Evolutionary conservation across 352 stramenopile species (phyloP), one percentile per base, ranked within the genome.

Genomic region (Globisporangium lucens): DNA sequence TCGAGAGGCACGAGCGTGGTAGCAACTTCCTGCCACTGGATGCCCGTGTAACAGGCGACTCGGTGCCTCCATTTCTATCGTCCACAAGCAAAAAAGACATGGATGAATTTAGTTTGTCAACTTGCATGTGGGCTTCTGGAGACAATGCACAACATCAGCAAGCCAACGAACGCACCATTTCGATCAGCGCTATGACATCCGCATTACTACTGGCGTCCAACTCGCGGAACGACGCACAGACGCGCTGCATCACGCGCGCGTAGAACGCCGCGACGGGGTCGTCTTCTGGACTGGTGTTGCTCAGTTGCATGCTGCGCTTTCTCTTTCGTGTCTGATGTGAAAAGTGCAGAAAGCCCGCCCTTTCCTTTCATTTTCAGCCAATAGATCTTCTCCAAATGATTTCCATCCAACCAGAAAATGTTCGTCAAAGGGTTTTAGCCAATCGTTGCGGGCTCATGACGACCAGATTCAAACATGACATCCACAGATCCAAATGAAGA

Each of bases 241-340:
- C 80, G 52, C 83, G 80, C n/a, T 68, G 66, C 52, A 91, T 85
- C 17, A 89, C 76, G 47, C 80, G 80, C 61, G 75, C 60, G 64
- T 91, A 91, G 62, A 91, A 85, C 29, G 72, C 79, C 36, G 76
- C 72, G 8, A 89, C 36, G 17, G 56, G 70, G 57, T 73, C 75
- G 20, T 75, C 61, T 17, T 36, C 46, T 10, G n/a, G 12, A 35
- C 49, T 58, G 52, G 17, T 67, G 51, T 4, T 55, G 46, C 58
- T 55, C 1, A n/a, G 56, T 7, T 62, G 29, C 41, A n/a, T 36
- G 17, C 4, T 58, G 24, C 43, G 7, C 41, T n/a, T n/a, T 3
- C 43, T 29, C 41, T 17, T 35, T 52, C 36, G 38, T 55, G 15
- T 63, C 20, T 36, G 29, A 22, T 52, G 38, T 29, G 36, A 36